A percentile compares a stretch with the other conserved stretches of the same genome.
phyloP scores from a whole-genome alignment of 2,329 filamentous ascomycete genomes.

The Harringtonia aguacate region DNA sequence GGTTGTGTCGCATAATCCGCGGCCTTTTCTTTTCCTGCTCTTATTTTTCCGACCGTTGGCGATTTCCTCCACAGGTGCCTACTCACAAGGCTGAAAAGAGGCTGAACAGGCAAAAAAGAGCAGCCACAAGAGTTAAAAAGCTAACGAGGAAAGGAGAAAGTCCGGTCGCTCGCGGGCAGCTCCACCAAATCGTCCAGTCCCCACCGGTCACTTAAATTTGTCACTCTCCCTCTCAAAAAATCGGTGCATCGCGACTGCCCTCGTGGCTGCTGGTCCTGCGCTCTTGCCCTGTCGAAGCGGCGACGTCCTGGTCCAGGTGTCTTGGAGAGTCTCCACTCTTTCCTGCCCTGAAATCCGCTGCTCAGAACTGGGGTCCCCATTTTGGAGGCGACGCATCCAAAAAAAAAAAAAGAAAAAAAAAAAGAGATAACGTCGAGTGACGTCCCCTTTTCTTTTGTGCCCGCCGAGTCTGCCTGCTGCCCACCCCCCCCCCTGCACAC shows the following conservation, averaged over 20 bases:
- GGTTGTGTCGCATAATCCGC: too few species aligned
- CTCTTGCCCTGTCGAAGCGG: neutral
- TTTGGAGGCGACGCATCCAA: too few species aligned
- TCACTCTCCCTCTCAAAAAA: too few species aligned
- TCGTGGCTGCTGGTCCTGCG: too few species aligned
- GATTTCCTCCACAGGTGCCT: neutral
- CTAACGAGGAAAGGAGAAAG: neutral
- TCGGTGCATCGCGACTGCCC: too few species aligned
- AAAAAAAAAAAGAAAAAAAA: neutral
- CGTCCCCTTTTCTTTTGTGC: neutral
- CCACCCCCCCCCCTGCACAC: neutral
- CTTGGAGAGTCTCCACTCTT: neutral
- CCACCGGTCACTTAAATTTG: neutral
- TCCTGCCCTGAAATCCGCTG: neutral
- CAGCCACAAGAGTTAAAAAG: too few species aligned
- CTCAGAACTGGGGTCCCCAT: too few species aligned
- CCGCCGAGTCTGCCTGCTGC: too few species aligned
- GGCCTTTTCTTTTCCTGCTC: too few species aligned
- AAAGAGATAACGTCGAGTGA: neutral
- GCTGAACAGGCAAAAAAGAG: too few species aligned
- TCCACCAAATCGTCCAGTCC: neutral
- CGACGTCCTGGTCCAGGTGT: neutral
- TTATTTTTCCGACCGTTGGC: too few species aligned
- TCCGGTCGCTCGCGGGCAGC: too few species aligned
- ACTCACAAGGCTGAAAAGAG: slow-evolving; percentile 1